Percentiles rank a stretch among this genome's conserved stretches.
These are phyloP conservation scores for Cubamyces lactineus DNA, from an alignment of 768 basidiomycete species.

Conservation along the genomic window DNA sequence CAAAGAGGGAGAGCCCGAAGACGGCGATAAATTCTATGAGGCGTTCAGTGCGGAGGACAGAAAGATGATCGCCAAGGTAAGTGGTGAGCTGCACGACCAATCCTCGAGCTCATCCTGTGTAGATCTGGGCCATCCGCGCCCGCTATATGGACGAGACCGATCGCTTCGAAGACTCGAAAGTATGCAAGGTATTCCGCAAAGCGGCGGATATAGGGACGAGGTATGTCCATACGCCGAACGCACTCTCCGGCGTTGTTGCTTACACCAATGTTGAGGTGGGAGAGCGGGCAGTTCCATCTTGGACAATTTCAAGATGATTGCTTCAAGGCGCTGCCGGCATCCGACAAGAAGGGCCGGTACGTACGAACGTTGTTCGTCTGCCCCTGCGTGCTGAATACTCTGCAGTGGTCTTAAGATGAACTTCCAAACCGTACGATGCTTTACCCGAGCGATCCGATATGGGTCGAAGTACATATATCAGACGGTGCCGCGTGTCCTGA, in stretches of 20 bases:
- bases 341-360: slow-evolving; percentile 48
- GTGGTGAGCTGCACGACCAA: not conserved
- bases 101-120: not conserved
- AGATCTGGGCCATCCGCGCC: slow-evolving; percentile 82
- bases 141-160: slow-evolving; percentile 94
- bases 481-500: slow-evolving; percentile 90
- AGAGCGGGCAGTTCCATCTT: slow-evolving; percentile 83
- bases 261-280: slow-evolving; percentile 56
- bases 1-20: slow-evolving; percentile 1
- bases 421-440: slow-evolving; percentile 64
- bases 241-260: not conserved
- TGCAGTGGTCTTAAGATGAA: slow-evolving; percentile 67
- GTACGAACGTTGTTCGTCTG: not conserved
- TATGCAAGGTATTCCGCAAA: slow-evolving; percentile 60
- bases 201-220: slow-evolving; percentile 54
- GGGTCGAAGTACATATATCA: slow-evolving; percentile 98
- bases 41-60: slow-evolving; percentile 13
- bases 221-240: slow-evolving; percentile 37
- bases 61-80: slow-evolving; percentile 25
- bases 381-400: not conserved
- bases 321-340: slow-evolving; percentile 54
- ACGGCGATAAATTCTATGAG: slow-evolving; percentile 12
- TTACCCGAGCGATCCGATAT: slow-evolving; percentile 66
- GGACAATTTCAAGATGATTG: slow-evolving; percentile 88
- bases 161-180: slow-evolving; percentile 67